Percentiles rank a stretch among this genome's conserved stretches.
Conservation (phyloP, 2,329 filamentous ascomycete genomes). For the Ophiosphaerella korrae region DNA sequence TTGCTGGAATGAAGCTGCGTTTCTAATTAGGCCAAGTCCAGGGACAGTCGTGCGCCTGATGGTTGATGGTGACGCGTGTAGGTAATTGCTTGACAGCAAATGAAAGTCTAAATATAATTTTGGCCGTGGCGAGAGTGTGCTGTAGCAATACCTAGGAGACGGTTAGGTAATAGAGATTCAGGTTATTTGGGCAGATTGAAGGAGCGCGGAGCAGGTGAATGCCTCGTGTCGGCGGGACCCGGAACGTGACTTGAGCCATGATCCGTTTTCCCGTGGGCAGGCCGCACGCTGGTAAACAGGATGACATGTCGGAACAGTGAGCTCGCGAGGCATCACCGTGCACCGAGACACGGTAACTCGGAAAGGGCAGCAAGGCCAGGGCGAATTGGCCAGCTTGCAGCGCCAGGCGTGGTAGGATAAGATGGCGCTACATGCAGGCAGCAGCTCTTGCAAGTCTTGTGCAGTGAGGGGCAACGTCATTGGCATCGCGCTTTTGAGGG, state of each 20-base stretch:
- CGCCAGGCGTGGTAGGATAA: conserved; percentile 5
- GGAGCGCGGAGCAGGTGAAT: conserved; percentile 4
- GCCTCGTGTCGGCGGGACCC: conserved; percentile 21
- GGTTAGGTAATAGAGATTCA: neutral
- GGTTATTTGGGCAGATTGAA: neutral
- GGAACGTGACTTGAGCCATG: conserved; percentile 20
- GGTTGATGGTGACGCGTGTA: neutral
- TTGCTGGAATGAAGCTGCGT: no score
- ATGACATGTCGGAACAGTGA: conserved; percentile 13
- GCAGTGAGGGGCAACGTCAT: conserved; percentile 22
- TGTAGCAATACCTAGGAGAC: no score
- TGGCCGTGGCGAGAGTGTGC: no score
- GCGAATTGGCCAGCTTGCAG: conserved; percentile 4
- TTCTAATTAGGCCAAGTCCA: no score
- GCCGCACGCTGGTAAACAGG: conserved; percentile 19
- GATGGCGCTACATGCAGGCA: conserved; percentile 5
- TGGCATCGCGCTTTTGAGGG: conserved; percentile 7
- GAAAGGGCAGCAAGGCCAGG: conserved; percentile 9
- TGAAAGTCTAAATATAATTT: no score
- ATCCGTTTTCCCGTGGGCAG: conserved; percentile 28
- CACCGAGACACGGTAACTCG: conserved; percentile 2
- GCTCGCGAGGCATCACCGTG: conserved; percentile 17
- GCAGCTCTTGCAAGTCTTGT: neutral
- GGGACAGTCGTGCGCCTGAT: no score
- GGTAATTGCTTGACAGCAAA: neutral